phyloP scores from a whole-genome alignment of 768 basidiomycete genomes.

The Aureoboletus auriporus region DNA sequence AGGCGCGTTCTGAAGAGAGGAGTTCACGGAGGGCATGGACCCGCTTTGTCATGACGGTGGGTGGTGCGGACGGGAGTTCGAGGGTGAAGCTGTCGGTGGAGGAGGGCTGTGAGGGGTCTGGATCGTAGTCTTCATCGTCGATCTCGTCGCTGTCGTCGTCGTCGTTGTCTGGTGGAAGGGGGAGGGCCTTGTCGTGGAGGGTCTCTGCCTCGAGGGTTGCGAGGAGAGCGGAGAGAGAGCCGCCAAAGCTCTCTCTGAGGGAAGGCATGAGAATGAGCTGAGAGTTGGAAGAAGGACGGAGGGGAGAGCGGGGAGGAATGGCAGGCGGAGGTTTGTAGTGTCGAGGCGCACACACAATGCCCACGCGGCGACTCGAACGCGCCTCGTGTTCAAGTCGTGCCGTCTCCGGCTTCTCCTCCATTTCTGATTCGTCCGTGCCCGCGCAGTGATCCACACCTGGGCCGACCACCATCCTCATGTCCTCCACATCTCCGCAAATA shows the following conservation, averaged over 20 bases:
- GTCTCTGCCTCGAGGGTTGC: constrained; percentile 28
- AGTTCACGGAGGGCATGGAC: constrained; percentile 76
- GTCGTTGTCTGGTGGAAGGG: constrained; percentile 27
- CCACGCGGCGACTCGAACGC: constrained; percentile 45
- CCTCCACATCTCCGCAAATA: constrained; percentile 21
- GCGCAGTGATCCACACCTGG: constrained; percentile 14
- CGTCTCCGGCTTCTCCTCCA: constrained; percentile 21
- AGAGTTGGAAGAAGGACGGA: neutral
- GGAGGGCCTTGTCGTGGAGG: constrained; percentile 29
- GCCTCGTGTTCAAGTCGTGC: constrained; percentile 25
- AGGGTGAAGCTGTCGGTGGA: constrained; percentile 26
- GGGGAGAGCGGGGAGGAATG: no score
- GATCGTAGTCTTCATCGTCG: constrained; percentile 29
- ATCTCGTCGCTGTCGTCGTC: constrained; percentile 21
- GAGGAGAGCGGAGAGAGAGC: constrained; percentile 29
- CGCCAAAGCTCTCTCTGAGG: constrained; percentile 29
- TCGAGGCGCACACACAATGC: constrained; percentile 32
- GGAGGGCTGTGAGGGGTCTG: constrained; percentile 20
- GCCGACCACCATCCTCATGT: constrained; percentile 24
- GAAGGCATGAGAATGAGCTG: constrained; percentile 25
- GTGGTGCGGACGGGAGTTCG: constrained; percentile 7
- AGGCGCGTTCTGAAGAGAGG: constrained; percentile 74
- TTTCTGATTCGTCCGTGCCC: constrained; percentile 9
- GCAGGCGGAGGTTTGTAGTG: constrained; percentile 30
- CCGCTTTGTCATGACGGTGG: constrained; percentile 53